Base-by-base conservation (phyloP, 1,284 basidiomycete species). In the Trichosporon ovoides region DNA sequence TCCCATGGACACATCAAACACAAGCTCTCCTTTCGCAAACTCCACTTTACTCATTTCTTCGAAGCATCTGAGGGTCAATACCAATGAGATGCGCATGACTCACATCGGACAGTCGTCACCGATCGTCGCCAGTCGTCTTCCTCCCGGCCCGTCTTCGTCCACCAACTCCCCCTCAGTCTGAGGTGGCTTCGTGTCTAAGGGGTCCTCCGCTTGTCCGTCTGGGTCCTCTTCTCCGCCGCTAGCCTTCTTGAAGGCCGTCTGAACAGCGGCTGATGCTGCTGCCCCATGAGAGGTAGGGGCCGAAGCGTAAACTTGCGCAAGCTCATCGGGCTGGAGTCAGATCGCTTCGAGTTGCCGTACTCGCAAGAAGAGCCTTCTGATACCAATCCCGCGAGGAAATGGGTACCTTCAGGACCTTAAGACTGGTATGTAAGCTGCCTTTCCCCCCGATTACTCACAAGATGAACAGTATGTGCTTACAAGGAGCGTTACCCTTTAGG, bases 81-180 rank as follows among this genome's bases (percentile, higher is more conserved):
- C 13, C 6, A 2, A 10, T 7, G 13, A 3, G 12, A 18, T 10
- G 12, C 3, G 10, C 3, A 7, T 3, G 3, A 61, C 69, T 22
- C 58, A 73, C 70, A 72, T 64, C 14, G 72, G 69, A 52, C 72
- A 74, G 52, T 74, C 72, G n/a, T 74, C 70, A 1, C 72, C 72
- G 16, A 70, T 58, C 12, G 68, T 55, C 9, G 43, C 37, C 20
- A 60, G 50, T 28, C 58, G 64, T 35, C 61, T 64, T 16, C 33
- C 33, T 14, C 34, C 34, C 19, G 33, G 33, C 11, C 19, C 49
- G 12, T 18, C 14, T 33, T 34, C 33, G 33, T 51, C 49, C 18
- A 14, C 49, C 49, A 35, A 33, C n/a, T 34, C 49, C 6, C 19
- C 19, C 10, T 51, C 24, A 9, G 11, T 3, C 16, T n/a, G 14